A percentile compares a stretch with the other conserved stretches of the same genome.
phyloP scores from a whole-genome alignment of 2,329 filamentous ascomycete species.

The Beauveria asiatica region DNA sequence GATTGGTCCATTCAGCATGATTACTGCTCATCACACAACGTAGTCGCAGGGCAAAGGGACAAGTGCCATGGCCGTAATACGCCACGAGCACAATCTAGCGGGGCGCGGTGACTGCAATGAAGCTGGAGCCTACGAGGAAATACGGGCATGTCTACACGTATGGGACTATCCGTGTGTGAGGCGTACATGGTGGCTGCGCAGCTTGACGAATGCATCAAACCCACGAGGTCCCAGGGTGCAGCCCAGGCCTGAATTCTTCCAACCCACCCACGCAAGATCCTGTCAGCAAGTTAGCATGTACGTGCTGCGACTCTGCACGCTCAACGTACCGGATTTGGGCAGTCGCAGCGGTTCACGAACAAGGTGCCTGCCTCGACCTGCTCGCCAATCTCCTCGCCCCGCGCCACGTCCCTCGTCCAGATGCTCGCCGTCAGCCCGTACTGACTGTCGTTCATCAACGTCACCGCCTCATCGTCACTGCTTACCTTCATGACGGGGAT shows the following conservation, averaged over 20 bases:
- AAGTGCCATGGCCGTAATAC: no score
- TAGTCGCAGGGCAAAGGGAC: no score
- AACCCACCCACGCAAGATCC: conserved; percentile 91
- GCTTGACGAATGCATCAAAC: conserved; percentile 91
- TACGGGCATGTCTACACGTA: background rate
- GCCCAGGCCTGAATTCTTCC: conserved; percentile 96
- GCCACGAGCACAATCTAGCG: background rate
- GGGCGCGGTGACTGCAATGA: background rate
- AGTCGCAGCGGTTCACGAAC: conserved; percentile 93
- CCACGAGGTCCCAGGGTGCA: conserved; percentile 83
- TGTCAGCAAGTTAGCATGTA: conserved; percentile 24
- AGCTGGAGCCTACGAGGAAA: background rate
- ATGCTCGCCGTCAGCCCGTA: conserved; percentile 94
- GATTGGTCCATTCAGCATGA: background rate
- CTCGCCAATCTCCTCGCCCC: conserved; percentile 70
- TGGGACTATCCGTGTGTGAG: background rate
- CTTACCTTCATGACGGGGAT: conserved; percentile 88
- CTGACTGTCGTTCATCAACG: conserved; percentile 87
- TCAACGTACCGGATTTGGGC: conserved; percentile 71
- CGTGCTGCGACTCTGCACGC: background rate
- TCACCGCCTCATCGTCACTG: conserved; percentile 70
- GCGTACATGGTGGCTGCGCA: conserved; percentile 77
- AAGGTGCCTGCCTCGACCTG: conserved; percentile 87
- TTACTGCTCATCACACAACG: background rate
- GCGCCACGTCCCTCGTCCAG: conserved; percentile 80